Percentiles rank a stretch among this genome's conserved stretches.
These are phyloP conservation scores for Leishmania arabica DNA, from an alignment of 208 protist genomes.

Conservation along the genomic window DNA sequence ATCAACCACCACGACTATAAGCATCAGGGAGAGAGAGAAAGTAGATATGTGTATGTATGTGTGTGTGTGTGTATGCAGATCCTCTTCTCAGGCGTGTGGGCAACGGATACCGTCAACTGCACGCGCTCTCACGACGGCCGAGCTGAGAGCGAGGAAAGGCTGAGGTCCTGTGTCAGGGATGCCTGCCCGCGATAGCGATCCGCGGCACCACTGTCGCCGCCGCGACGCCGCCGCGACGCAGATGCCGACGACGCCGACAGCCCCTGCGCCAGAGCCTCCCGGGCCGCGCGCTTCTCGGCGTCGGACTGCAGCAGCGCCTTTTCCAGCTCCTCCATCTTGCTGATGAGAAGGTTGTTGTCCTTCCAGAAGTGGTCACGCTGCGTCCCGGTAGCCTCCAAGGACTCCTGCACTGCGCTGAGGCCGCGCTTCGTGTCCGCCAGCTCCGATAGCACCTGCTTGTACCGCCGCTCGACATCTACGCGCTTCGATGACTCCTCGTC, in stretches of 20 bases:
- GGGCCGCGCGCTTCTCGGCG: slow-evolving; percentile 58
- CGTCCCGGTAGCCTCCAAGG: slow-evolving; percentile 9
- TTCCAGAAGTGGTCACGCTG: slow-evolving; percentile 51
- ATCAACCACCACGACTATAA: not conserved
- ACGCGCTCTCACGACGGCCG: not conserved
- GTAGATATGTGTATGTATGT: not conserved
- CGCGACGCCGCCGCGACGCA: slow-evolving; percentile 9
- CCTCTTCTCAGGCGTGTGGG: not conserved
- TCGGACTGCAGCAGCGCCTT: slow-evolving; percentile 61
- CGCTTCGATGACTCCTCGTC: slow-evolving; percentile 3
- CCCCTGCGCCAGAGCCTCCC: slow-evolving; percentile 63
- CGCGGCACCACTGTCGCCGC: not conserved
- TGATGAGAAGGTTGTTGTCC: slow-evolving; percentile 69
- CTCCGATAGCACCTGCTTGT: slow-evolving; percentile 12
- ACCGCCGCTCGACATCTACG: slow-evolving; percentile 12
- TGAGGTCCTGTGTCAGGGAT: slow-evolving; percentile 34
- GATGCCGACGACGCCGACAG: slow-evolving; percentile 27
- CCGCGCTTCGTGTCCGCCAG: slow-evolving; percentile 20
- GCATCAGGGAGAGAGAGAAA: not conserved
- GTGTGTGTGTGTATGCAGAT: not conserved
- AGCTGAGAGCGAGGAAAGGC: slow-evolving; percentile 18
- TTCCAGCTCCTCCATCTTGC: slow-evolving; percentile 52
- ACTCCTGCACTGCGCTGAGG: slow-evolving; percentile 22
- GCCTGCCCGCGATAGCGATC: slow-evolving; percentile 16
- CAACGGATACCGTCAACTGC: not conserved